Conservation (phyloP, 208 protist genomes). For the Porcisia hertigi region DNA sequence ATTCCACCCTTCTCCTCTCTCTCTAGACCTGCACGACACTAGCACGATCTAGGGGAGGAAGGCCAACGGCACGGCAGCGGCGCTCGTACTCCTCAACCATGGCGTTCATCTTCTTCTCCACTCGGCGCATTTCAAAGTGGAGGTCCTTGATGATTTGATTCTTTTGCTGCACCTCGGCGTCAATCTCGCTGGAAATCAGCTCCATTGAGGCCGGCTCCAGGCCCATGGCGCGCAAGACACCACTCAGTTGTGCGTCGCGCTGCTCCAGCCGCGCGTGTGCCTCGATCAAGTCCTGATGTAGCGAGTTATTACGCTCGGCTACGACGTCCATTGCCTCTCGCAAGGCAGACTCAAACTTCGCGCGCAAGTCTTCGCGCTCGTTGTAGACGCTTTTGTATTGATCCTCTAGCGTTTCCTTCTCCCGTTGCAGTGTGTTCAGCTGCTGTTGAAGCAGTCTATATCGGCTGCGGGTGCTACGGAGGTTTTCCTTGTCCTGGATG, state of each 20-base stretch:
- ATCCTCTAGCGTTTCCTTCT: slow-evolving; percentile 91
- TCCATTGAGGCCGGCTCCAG: slow-evolving; percentile 90
- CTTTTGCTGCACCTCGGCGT: slow-evolving; percentile 90
- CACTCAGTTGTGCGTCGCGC: slow-evolving; percentile 88
- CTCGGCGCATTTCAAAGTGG: slow-evolving; percentile 94
- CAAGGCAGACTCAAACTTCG: slow-evolving; percentile 92
- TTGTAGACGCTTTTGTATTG: slow-evolving; percentile 86
- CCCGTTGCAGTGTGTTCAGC: slow-evolving; percentile 79
- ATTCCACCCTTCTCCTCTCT: not conserved
- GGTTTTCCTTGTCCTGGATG: slow-evolving; percentile 94
- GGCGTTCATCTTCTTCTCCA: slow-evolving; percentile 60
- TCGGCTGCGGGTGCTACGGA: slow-evolving; percentile 82
- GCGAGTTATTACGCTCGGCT: slow-evolving; percentile 77
- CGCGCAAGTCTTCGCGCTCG: slow-evolving; percentile 95
- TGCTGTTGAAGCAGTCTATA: slow-evolving; percentile 84
- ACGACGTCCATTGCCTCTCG: slow-evolving; percentile 86
- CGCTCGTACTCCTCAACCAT: slow-evolving; percentile 83
- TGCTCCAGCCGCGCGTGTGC: slow-evolving; percentile 76
- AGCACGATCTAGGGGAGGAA: slow-evolving; percentile 57
- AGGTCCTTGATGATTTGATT: slow-evolving; percentile 96
- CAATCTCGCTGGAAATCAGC: slow-evolving; percentile 88
- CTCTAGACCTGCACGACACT: slow-evolving; percentile 36
- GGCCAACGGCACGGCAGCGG: slow-evolving; percentile 51
- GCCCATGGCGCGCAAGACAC: slow-evolving; percentile 92
- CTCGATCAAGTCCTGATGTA: slow-evolving; percentile 83